Evolutionary conservation across 768 basidiomycete species (phyloP).

Genomic region (Panaeolus cyanescens): DNA sequence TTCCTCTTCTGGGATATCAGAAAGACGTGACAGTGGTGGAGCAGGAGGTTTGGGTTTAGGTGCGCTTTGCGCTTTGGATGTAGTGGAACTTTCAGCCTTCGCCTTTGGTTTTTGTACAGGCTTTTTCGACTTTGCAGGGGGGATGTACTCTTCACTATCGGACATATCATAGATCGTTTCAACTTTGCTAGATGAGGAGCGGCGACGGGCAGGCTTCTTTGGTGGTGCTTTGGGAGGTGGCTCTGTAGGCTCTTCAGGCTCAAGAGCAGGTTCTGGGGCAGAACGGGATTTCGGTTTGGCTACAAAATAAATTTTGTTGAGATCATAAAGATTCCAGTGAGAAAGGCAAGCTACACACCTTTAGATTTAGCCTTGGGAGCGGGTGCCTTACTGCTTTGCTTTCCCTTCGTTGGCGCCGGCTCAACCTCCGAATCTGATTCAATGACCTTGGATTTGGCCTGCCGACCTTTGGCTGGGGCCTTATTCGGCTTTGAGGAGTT

Average conservation of each 20-base stretch:
- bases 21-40: slow-evolving; percentile 4
- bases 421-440: background rate
- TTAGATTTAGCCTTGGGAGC: background rate
- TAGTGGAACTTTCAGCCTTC: background rate
- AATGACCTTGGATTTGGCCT: background rate
- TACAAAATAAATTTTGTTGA: background rate
- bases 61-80: background rate
- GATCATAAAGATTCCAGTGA: background rate
- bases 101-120: background rate
- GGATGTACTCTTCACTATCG: background rate
- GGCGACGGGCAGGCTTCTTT: background rate
- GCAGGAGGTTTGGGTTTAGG: slow-evolving; percentile 7
- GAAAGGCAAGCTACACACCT: background rate
- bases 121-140: background rate
- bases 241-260: background rate
- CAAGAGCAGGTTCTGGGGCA: background rate
- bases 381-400: background rate
- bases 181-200: background rate
- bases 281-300: background rate
- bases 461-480: background rate
- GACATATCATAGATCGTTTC: slow-evolving; percentile 1
- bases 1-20: slow-evolving; percentile 20
- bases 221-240: background rate
- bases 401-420: background rate
- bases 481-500: background rate